Base-by-base conservation (phyloP, 257 asterid genomes). In the Dorcoceras hygrometricum region DNA sequence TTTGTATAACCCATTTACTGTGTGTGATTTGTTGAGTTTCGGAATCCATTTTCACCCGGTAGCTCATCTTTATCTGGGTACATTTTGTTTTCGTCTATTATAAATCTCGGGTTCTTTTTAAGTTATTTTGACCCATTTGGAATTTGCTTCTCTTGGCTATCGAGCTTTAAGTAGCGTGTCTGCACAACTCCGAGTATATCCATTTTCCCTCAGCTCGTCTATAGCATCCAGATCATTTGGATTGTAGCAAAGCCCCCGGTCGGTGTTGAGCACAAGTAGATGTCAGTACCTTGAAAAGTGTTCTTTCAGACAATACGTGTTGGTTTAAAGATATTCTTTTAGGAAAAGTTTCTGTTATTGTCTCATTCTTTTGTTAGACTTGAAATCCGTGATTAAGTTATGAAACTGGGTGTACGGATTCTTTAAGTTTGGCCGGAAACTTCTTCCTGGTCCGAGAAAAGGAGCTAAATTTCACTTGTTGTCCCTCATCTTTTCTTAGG, bases 261-360 rank as follows among this genome's bases (percentile, higher is more conserved):
- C 62, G 36, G 25, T 18, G 26, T 22, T 27, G 26, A 24, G 57
- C 23, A 28, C 60, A 46, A 34, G 20, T 24, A 34, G n/a, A 12
- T 24, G 4, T 54, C 8, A 22, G 5, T 28, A 67, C 56, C 3
- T 65, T 25, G 48, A 53, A 25, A 36, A 11, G 19, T 64, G 19
- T 28, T 10, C 16, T 62, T 70, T 58, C 75, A 66, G 73, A 73
- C 23, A 66, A 61, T 34, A 31, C 12, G 64, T 71, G 16, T 59
- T 60, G 1, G 57, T 23, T 26, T 62, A 26, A 63, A 74, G 1
- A 7, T 50, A 23, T 57, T 34, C n/a, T 48, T 9, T 25, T 16
- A 4, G 19, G 59, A 34, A 18, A 18, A 20, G 20, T 23, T 62
- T 62, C 20, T 11, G 6, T 12, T 43, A 51, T 26, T 74, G 48